Base-by-base conservation (phyloP, 164 flowering plant genomes). In the Sedum album region DNA sequence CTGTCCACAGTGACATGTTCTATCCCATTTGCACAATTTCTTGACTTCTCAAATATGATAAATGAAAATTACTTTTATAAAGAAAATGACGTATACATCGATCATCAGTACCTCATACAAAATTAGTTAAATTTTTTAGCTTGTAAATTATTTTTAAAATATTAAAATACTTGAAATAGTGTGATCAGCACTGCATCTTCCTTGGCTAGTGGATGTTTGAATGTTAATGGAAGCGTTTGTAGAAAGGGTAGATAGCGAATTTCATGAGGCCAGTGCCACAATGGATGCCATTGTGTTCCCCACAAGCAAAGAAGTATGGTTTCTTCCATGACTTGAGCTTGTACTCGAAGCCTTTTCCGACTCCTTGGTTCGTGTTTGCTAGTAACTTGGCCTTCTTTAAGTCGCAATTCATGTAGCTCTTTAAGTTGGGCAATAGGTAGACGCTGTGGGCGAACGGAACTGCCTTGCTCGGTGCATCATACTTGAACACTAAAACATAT, bases 191-290 rank as follows among this genome's bases (percentile, higher is more conserved):
- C 60, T 66, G 53, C 69, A 15, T 66, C 69, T 66, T 66, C 60
- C 60, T 48, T 44, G 48, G 68, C 51, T 18, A 42, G 14, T 33
- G 18, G 10, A 41, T 18, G 46, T 1, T 33, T 44, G 15, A n/a
- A 35, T 28, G 4, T 17, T 23, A 60, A 30, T 69, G 25, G 38
- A 20, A 28, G 31, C 33, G 66, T 31, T 35, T 68, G 44, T 39
- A 44, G 7, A 69, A 11, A 1, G 84, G 79, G 69, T 75, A 30
- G 28, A 79, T 73, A 5, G 31, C 4, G 68, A 82, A 78, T 71
- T 78, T 80, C 83, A 82, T 82, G 42, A n/a, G 35, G 7, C 85
- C 85, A 20, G n/a, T 6, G 0, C 65, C 72, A 68, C 83, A 80
- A 20, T 82, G 81, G 55, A 69, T 4, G 42, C 81, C 82, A 20